phyloP scores from a whole-genome alignment of 1,139 yeast species.

The Insectozyma bohioensis region DNA sequence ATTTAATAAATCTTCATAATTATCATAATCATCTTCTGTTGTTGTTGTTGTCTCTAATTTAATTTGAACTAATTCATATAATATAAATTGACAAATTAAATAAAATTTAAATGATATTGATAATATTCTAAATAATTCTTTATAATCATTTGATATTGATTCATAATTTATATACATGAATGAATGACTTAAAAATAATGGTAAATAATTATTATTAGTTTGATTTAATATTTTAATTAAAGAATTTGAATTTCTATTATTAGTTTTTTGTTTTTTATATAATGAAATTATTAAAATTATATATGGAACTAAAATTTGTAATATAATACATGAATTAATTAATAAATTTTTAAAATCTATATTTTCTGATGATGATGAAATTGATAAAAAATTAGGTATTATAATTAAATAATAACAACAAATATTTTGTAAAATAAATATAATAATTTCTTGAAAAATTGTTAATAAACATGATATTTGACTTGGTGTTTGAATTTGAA shows the following conservation, averaged over 20 bases:
- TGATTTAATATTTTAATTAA: slow-evolving; percentile 6
- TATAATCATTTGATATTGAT: too few relatives aligned
- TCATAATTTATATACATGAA: slow-evolving; percentile 11
- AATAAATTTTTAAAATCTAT: too few relatives aligned
- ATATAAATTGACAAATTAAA: slow-evolving; percentile 16
- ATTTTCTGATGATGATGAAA: too few relatives aligned
- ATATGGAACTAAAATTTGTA: slow-evolving; percentile 13
- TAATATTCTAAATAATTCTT: too few relatives aligned
- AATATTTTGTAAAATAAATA: slow-evolving; percentile 10
- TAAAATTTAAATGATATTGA: slow-evolving; percentile 14
- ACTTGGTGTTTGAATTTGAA: slow-evolving; percentile 11
- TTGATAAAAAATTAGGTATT: neutral
- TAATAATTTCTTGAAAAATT: slow-evolving; percentile 7
- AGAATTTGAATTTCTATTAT: too few relatives aligned
- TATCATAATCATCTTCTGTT: slow-evolving; percentile 1
- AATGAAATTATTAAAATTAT: slow-evolving; percentile 8
- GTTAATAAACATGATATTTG: neutral
- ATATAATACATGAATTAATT: slow-evolving; percentile 8
- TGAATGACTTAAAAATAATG: slow-evolving; percentile 15
- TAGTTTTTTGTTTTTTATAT: too few relatives aligned
- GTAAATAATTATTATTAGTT: slow-evolving; percentile 14
- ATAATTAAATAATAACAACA: slow-evolving; percentile 3
- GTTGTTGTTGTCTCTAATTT: too few relatives aligned
- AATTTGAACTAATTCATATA: slow-evolving; percentile 21
- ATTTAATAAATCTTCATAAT: too few relatives aligned